Conservation (phyloP, 2,329 filamentous ascomycete species). For the Saccharata proteae region DNA sequence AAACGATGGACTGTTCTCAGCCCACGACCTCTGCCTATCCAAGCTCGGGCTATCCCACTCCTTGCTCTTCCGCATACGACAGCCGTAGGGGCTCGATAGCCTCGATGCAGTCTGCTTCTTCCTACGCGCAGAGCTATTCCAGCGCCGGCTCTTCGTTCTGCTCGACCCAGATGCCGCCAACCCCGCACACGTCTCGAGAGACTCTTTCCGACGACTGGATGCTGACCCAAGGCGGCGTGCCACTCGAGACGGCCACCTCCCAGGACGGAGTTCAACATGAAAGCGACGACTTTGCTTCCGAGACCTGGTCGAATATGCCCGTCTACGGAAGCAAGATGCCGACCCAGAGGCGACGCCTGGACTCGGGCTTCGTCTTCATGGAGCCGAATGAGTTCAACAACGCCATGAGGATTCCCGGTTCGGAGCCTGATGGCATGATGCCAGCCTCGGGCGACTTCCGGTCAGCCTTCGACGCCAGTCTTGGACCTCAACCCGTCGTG, state of each 20-base stretch:
- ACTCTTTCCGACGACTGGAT: slow-evolving; percentile 12
- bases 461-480: slow-evolving; percentile 2
- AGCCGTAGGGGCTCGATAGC: slow-evolving; percentile 19
- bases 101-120: slow-evolving; percentile 17
- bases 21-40: slow-evolving; percentile 12
- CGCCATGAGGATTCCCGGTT: slow-evolving; percentile 1
- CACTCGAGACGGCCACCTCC: slow-evolving; percentile 12
- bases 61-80: slow-evolving; percentile 17
- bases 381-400: background rate
- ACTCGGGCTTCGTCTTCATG: slow-evolving; percentile 4
- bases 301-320: background rate
- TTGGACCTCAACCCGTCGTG: background rate
- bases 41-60: slow-evolving; percentile 16
- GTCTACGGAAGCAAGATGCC: no score
- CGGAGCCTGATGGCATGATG: slow-evolving; percentile 4
- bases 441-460: background rate
- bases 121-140: slow-evolving; percentile 12
- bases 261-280: slow-evolving; percentile 4
- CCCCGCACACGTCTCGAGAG: slow-evolving; percentile 16
- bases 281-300: slow-evolving; percentile 3
- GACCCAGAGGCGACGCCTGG: background rate
- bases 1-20: slow-evolving; percentile 15
- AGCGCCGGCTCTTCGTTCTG: slow-evolving; percentile 8
- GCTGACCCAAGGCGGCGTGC: slow-evolving; percentile 9
- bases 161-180: slow-evolving; percentile 13